Conservation (phyloP, 2,329 filamentous ascomycete species). For the Coleophoma cylindrospora region DNA sequence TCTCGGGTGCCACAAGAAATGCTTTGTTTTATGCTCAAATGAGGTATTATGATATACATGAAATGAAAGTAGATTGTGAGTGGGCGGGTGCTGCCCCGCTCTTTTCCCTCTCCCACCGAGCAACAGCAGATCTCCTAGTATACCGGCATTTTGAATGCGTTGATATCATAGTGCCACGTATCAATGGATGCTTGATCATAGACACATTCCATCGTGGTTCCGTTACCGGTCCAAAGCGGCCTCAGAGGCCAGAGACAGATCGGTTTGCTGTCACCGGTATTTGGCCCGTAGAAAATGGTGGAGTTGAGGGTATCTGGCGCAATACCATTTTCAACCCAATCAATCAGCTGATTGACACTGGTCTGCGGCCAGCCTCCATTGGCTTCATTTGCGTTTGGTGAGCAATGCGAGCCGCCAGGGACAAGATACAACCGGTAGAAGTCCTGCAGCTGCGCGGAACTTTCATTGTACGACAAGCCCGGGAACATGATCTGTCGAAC, state of each 20-base stretch:
- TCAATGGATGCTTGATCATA: slow-evolving; percentile 21
- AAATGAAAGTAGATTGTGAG: neutral
- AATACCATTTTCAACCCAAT: slow-evolving; percentile 55
- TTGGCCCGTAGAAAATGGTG: slow-evolving; percentile 24
- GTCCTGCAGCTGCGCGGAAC: slow-evolving; percentile 35
- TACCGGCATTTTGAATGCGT: slow-evolving; percentile 9
- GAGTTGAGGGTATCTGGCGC: slow-evolving; percentile 28
- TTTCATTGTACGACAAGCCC: slow-evolving; percentile 28
- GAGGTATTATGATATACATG: neutral
- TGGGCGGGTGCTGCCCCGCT: neutral
- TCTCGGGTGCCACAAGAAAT: no score
- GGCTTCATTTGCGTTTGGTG: slow-evolving; percentile 36
- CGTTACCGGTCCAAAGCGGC: slow-evolving; percentile 23
- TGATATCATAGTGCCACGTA: slow-evolving; percentile 24
- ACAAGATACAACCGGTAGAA: slow-evolving; percentile 50
- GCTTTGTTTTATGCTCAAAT: neutral
- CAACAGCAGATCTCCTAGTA: slow-evolving; percentile 3
- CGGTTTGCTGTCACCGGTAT: slow-evolving; percentile 28
- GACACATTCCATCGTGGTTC: slow-evolving; percentile 20
- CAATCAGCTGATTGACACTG: slow-evolving; percentile 65
- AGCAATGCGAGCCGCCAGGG: slow-evolving; percentile 46
- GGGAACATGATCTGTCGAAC: slow-evolving; percentile 44
- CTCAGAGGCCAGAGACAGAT: slow-evolving; percentile 35
- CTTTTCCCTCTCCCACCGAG: neutral
- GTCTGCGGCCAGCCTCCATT: slow-evolving; percentile 26